A percentile compares a stretch with the other conserved stretches of the same genome.
Evolutionary conservation across 257 asterid species (phyloP).

Genomic region (Solanum ahanhuiri): DNA sequence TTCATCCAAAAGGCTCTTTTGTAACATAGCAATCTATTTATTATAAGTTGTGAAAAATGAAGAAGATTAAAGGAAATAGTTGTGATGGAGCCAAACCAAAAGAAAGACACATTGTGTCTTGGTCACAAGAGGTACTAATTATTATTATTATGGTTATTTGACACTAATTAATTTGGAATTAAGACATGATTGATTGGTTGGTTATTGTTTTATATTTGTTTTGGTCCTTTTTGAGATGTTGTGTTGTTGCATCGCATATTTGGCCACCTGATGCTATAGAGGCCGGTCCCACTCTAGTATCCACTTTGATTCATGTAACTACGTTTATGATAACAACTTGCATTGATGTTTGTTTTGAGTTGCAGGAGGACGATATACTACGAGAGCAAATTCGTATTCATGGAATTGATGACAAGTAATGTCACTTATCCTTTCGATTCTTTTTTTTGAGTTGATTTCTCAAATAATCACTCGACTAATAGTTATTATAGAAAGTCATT

Average conservation of each 20-base stretch:
- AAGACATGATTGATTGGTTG: too few relatives aligned
- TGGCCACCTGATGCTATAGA: too few relatives aligned
- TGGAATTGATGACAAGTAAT: conserved; percentile 70
- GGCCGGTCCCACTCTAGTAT: too few relatives aligned
- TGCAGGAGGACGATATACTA: conserved; percentile 89
- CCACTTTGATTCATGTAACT: too few relatives aligned
- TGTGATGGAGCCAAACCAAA: conserved; percentile 36
- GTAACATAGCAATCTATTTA: conserved; percentile 25
- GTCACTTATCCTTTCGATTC: conserved; percentile 16
- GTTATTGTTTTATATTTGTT: not conserved
- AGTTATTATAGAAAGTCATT: too few relatives aligned
- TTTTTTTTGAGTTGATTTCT: not conserved
- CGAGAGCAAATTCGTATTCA: conserved; percentile 75
- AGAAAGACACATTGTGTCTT: conserved; percentile 87
- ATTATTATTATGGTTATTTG: too few relatives aligned
- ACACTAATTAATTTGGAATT: too few relatives aligned
- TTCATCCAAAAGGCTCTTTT: conserved; percentile 30
- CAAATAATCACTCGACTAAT: too few relatives aligned
- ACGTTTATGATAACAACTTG: too few relatives aligned
- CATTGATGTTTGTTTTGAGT: conserved; percentile 7
- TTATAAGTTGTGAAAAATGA: conserved; percentile 28
- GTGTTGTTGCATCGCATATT: conserved; percentile 6
- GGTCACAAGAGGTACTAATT: conserved; percentile 81
- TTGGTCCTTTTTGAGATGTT: not conserved
- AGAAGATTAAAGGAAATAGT: conserved; percentile 23